Conservation (phyloP, 2,329 filamentous ascomycete genomes). For the Fulvia fulva region DNA sequence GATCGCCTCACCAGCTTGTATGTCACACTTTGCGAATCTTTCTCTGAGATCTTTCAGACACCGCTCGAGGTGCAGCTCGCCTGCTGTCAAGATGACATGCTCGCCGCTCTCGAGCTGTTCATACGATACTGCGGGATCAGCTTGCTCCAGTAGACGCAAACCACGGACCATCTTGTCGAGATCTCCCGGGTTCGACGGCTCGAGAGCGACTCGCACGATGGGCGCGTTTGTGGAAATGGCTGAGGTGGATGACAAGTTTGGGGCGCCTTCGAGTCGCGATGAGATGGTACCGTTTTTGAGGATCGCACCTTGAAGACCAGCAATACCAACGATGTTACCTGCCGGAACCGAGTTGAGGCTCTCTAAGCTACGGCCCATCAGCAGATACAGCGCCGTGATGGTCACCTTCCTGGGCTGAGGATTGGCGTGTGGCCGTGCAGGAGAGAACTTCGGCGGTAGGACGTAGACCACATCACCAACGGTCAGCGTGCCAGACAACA, state of each 20-base stretch:
- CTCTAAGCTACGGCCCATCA: constrained; percentile 91
- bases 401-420: constrained; percentile 78
- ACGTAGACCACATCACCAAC: constrained; percentile 92
- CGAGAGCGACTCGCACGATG: constrained; percentile 93
- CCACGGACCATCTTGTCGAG: constrained; percentile 93
- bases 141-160: constrained; percentile 81
- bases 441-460: constrained; percentile 87
- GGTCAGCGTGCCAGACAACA: constrained; percentile 85
- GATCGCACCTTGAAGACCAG: constrained; percentile 86
- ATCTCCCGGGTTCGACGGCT: constrained; percentile 84
- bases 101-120: constrained; percentile 90
- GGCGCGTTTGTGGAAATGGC: constrained; percentile 68
- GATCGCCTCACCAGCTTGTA: constrained; percentile 89
- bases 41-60: constrained; percentile 92
- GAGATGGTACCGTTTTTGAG: constrained; percentile 93
- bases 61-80: constrained; percentile 88
- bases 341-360: constrained; percentile 79
- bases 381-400: constrained; percentile 83
- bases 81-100: constrained; percentile 90
- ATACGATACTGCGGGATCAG: constrained; percentile 93
- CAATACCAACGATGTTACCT: constrained; percentile 92
- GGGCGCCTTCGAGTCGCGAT: constrained; percentile 76
- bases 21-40: constrained; percentile 87
- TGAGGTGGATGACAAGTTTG: constrained; percentile 84
- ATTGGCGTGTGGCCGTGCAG: constrained; percentile 65